Conservation (phyloP, 2,329 filamentous ascomycete species). For the Teratosphaeria nubilosa region DNA sequence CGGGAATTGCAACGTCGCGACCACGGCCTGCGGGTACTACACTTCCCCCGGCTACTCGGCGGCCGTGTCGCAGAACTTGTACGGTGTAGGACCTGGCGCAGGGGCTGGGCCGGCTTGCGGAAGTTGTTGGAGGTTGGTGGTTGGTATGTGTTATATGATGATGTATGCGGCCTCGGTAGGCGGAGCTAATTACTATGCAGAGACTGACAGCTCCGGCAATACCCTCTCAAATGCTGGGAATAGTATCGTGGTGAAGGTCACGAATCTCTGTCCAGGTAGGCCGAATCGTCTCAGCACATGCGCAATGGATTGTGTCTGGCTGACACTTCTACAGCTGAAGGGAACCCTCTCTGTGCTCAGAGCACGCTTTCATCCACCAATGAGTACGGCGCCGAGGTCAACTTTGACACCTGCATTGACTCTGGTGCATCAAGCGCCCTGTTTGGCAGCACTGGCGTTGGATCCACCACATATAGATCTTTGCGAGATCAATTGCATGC, state of each 20-base stretch:
- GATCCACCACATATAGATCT: background rate
- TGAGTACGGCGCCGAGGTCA: slow-evolving; percentile 30
- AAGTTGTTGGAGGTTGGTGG: slow-evolving; percentile 28
- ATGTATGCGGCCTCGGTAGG: background rate
- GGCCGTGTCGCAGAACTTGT: slow-evolving; percentile 30
- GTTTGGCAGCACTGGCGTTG: slow-evolving; percentile 23
- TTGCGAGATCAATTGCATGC: background rate
- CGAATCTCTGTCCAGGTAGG: slow-evolving; percentile 29
- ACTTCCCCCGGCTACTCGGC: slow-evolving; percentile 25
- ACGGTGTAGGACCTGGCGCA: slow-evolving; percentile 26
- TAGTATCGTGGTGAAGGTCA: slow-evolving; percentile 30
- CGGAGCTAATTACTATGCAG: slow-evolving; percentile 1
- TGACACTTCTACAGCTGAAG: slow-evolving; percentile 10
- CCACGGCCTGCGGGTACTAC: slow-evolving; percentile 29
- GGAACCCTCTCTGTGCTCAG: slow-evolving; percentile 31
- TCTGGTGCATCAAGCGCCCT: slow-evolving; percentile 28
- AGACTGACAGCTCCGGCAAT: slow-evolving; percentile 24
- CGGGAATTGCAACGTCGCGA: slow-evolving; percentile 28
- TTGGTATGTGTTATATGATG: background rate
- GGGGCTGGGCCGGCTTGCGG: slow-evolving; percentile 31
- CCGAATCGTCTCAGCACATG: background rate
- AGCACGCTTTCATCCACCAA: slow-evolving; percentile 23
- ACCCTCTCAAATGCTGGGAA: slow-evolving; percentile 21
- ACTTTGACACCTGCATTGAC: slow-evolving; percentile 30
- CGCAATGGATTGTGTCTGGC: background rate